Evolutionary conservation across 768 basidiomycete species (phyloP).

Genomic region (Cystofilobasidium ferigula): DNA sequence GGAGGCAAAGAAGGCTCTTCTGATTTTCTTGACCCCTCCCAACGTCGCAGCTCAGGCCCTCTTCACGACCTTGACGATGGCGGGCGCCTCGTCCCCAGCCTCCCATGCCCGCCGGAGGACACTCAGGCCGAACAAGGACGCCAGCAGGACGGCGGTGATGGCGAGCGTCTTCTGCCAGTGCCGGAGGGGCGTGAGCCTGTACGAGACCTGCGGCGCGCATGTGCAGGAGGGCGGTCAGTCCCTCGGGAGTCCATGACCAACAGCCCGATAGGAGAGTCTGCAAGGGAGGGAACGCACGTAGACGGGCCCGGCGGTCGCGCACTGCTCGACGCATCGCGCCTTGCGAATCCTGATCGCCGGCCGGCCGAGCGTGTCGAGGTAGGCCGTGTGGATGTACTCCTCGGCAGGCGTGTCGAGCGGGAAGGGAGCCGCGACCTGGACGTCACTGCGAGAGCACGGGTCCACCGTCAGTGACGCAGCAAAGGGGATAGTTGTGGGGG

Average conservation of each 20-base stretch:
- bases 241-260: no score
- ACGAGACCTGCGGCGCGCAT: conserved; percentile 82
- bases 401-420: conserved; percentile 49
- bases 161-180: conserved; percentile 76
- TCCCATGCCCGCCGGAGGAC: neutral
- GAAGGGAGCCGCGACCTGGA: conserved; percentile 69
- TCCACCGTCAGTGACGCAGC: no score
- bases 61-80: neutral
- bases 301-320: conserved; percentile 53
- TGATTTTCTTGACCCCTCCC: neutral
- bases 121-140: neutral
- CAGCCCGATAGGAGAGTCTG: neutral
- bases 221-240: no score
- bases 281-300: conserved; percentile 51
- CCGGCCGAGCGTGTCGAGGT: conserved; percentile 83
- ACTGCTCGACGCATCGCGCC: conserved; percentile 62
- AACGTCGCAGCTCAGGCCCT: neutral
- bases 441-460: conserved; percentile 48
- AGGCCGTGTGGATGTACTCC: conserved; percentile 63
- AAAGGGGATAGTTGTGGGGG: no score
- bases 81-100: neutral
- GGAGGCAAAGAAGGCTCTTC: no score
- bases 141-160: conserved; percentile 47
- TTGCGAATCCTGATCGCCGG: conserved; percentile 66
- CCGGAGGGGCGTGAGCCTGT: conserved; percentile 67